phyloP scores from a whole-genome alignment of 2,329 filamentous ascomycete species.

The Neoarthrinium moseri region DNA sequence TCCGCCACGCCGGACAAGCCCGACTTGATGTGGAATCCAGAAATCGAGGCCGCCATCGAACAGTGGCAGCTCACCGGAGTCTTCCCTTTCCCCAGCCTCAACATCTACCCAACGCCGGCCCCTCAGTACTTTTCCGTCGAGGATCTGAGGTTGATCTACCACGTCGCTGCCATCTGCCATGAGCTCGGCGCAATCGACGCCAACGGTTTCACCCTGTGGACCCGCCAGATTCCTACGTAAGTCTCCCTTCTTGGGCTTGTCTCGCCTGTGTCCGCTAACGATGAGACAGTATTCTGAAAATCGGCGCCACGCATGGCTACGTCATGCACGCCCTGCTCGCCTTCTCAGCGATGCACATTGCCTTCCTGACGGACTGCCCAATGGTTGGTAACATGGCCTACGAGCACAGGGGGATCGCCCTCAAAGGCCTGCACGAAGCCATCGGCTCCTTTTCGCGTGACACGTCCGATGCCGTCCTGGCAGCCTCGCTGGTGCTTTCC shows the following conservation, averaged over 20 bases:
- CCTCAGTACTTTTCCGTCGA: conserved; percentile 72
- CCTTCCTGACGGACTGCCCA: conserved; percentile 82
- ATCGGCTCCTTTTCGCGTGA: conserved; percentile 81
- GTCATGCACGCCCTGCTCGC: conserved; percentile 93
- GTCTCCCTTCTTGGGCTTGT: conserved; percentile 30
- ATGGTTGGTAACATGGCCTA: conserved; percentile 87
- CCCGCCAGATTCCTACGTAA: conserved; percentile 87
- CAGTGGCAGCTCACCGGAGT: conserved; percentile 81
- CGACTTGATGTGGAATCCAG: conserved; percentile 80
- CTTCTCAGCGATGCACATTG: conserved; percentile 92
- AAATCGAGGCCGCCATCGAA: conserved; percentile 78
- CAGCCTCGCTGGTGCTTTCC: conserved; percentile 85
- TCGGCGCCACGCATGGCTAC: conserved; percentile 79
- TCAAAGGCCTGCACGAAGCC: conserved; percentile 85
- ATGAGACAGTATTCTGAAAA: conserved; percentile 69
- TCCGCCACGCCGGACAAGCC: conserved; percentile 61
- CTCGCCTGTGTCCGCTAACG: conserved; percentile 19
- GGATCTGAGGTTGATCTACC: conserved; percentile 86
- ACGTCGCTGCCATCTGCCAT: conserved; percentile 81
- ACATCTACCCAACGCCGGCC: conserved; percentile 71
- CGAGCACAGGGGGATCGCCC: conserved; percentile 80
- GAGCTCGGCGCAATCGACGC: conserved; percentile 76
- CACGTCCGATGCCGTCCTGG: conserved; percentile 88
- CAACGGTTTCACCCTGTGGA: conserved; percentile 88
- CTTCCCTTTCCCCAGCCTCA: conserved; percentile 81